These are phyloP conservation scores for Penicillium flavigenum DNA, from an alignment of 495 filamentous ascomycete genomes.

Conservation along the genomic window DNA sequence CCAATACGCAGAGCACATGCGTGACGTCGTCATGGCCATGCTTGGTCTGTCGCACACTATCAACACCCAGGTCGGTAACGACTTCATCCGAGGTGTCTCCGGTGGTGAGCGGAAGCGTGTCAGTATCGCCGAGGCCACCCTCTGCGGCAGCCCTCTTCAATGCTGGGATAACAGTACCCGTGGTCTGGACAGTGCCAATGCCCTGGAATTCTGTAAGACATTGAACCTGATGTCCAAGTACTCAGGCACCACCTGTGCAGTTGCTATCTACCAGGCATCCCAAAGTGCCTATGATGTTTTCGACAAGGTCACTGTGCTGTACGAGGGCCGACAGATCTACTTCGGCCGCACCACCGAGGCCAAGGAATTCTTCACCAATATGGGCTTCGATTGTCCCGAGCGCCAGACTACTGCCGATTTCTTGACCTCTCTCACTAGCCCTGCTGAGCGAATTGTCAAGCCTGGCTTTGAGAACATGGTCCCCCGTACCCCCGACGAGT, in stretches of 20 bases:
- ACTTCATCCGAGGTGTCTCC: conserved; percentile 79
- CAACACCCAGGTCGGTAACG: conserved; percentile 63
- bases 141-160: conserved; percentile 70
- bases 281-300: conserved; percentile 77
- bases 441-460: conserved; percentile 62
- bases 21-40: conserved; percentile 64
- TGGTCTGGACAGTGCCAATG: conserved; percentile 81
- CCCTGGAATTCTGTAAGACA: conserved; percentile 71
- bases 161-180: conserved; percentile 90
- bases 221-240: conserved; percentile 74
- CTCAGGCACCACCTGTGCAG: conserved; percentile 73
- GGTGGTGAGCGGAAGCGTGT: conserved; percentile 80
- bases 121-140: conserved; percentile 59
- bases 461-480: conserved; percentile 62
- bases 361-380: conserved; percentile 62
- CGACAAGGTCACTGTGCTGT: conserved; percentile 62
- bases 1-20: conserved; percentile 51
- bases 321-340: conserved; percentile 67
- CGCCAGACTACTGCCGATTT: conserved; percentile 72
- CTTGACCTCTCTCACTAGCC: conserved; percentile 71
- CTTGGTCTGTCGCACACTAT: conserved; percentile 59
- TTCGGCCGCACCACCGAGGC: conserved; percentile 62
- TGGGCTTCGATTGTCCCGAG: conserved; percentile 63
- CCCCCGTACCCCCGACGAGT: conserved; percentile 71
- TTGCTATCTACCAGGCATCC: conserved; percentile 81